A percentile compares a stretch with the other conserved stretches of the same genome.
Evolutionary conservation across 1,284 basidiomycete genomes (phyloP).

Genomic region (Sporisorium graminicola): DNA sequence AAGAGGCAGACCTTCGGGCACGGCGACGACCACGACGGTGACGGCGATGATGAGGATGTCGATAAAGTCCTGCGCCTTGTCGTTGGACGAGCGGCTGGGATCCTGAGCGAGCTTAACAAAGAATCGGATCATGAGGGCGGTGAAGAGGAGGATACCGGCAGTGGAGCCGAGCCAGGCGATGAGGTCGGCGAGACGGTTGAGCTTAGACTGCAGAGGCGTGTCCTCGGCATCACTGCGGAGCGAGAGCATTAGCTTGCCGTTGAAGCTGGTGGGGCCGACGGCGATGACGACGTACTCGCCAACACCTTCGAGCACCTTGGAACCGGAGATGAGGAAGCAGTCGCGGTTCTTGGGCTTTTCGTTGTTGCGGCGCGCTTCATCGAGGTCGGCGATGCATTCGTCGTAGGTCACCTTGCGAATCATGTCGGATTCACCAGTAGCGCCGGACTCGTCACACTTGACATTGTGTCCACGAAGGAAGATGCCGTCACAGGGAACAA

Average conservation of each 20-base stretch:
- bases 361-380: constrained; percentile 63
- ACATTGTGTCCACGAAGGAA: constrained; percentile 93
- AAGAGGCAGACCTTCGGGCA: constrained; percentile 95
- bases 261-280: constrained; percentile 91
- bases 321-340: constrained; percentile 93
- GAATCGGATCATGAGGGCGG: constrained; percentile 90
- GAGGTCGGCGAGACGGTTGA: constrained; percentile 90
- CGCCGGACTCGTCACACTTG: constrained; percentile 94
- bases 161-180: constrained; percentile 90
- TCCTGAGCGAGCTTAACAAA: constrained; percentile 80
- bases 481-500: constrained; percentile 93
- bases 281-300: constrained; percentile 92
- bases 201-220: constrained; percentile 92
- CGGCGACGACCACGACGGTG: constrained; percentile 94
- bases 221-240: constrained; percentile 79
- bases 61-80: constrained; percentile 92
- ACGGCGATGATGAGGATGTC: constrained; percentile 95
- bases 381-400: constrained; percentile 76
- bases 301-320: constrained; percentile 93
- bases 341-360: constrained; percentile 78
- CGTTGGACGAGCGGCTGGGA: constrained; percentile 75
- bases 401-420: constrained; percentile 88
- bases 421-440: constrained; percentile 95
- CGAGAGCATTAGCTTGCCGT: constrained; percentile 78
- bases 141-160: constrained; percentile 86